Evolutionary conservation across 371 early-diverging fungal species (phyloP).

Genomic region (Mortierella sp.): DNA sequence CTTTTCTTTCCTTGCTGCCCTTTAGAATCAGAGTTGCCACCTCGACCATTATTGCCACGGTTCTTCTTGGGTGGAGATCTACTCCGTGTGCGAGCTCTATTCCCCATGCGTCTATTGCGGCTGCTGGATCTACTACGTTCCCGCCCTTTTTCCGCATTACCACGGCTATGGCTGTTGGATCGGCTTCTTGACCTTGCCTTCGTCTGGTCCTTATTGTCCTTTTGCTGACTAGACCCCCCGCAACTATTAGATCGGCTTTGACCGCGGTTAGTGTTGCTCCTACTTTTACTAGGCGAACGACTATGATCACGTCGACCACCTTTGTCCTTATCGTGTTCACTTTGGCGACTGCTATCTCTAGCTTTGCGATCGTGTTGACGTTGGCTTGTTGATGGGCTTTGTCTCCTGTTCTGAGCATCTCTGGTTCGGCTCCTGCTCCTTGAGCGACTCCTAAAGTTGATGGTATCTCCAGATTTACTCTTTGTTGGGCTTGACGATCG

Average conservation of each 20-base stretch:
- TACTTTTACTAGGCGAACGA: constrained; percentile 2
- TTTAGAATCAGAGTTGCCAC: constrained; percentile 15
- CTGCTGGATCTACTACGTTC: constrained; percentile 26
- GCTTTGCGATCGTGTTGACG: neutral
- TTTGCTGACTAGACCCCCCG: constrained; percentile 6
- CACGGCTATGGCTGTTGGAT: constrained; percentile 17
- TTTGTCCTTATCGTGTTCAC: constrained; percentile 23
- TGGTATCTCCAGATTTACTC: constrained; percentile 8
- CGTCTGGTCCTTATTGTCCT: constrained; percentile 6
- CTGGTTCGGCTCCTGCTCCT: constrained; percentile 25
- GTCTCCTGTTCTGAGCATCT: constrained; percentile 4
- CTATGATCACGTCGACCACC: constrained; percentile 5
- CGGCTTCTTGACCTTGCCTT: constrained; percentile 17
- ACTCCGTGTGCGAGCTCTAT: constrained; percentile 23
- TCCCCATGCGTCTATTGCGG: constrained; percentile 17
- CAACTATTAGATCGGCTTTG: constrained; percentile 23
- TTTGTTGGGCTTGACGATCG: constrained; percentile 17
- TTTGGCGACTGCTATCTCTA: constrained; percentile 12
- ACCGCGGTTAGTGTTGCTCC: neutral
- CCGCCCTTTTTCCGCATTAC: constrained; percentile 10
- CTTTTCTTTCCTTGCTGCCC: constrained; percentile 23
- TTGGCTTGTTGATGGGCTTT: constrained; percentile 25
- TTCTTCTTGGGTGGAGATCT: constrained; percentile 20
- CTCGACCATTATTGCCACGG: constrained; percentile 9
- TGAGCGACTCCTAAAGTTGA: constrained; percentile 2